Base-by-base conservation (phyloP, 2,329 filamentous ascomycete genomes). In the Pyrenophora tritici-repentis region DNA sequence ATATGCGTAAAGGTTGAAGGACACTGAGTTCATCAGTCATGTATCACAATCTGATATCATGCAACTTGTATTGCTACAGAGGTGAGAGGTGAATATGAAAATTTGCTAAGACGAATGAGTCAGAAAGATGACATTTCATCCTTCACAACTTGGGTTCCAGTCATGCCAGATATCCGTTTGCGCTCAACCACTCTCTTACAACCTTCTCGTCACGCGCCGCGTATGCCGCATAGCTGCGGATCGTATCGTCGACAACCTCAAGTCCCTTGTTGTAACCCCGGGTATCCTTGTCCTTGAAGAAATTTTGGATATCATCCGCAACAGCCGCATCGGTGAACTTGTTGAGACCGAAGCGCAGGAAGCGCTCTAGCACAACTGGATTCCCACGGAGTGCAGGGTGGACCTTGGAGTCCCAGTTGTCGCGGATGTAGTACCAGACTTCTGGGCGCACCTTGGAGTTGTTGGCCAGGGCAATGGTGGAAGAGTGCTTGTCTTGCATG, bases 271-370 rank as follows among this genome's bases (percentile, higher is more conserved):
- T 89, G 74, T 92, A 97, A 41, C 86, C 89, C 65, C 85, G 85
- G 14, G 89, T 93, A 68, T 97, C 90, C 79, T 93, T 96, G 65
- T 83, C 83, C 63, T 83, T 81, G 79, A 97, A 99, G 81, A 99
- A 99, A 2, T 76, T 73, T 42, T 86, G 81, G 65, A 99, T 94
- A 46, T 97, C 91, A 58, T 85, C 80, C 56, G 90, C 83, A 13
- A 85, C 81, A 56, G 83, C 81, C 12, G 79, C 76, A 63, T 91
- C 86, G 3, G 89, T 84, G 71, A 95, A 97, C 69, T 89, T 89
- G 66, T 84, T 85, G 61, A 99, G 78, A 37, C 86, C 86, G 61
- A 89, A 80, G 62, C 89, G 86, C 63, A 99, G 78, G 76, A 96
- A 96, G 40, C 93, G 86, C 76, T 99, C 93, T 13, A 97, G 80